These are phyloP conservation scores for Colletotrichum siamense DNA, from an alignment of 2,329 filamentous ascomycete species.

Conservation along the genomic window DNA sequence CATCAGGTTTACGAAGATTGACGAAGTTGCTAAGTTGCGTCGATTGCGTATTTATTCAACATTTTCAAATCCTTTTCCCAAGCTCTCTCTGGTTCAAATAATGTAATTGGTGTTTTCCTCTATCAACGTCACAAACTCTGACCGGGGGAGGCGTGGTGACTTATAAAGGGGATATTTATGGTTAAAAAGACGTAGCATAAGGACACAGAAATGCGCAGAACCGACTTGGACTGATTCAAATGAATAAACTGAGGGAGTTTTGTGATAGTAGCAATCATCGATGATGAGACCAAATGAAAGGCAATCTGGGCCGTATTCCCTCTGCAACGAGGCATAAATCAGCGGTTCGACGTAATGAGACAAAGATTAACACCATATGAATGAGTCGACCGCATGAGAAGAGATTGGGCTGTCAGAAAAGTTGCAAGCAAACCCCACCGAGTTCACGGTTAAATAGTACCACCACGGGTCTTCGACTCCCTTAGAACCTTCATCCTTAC, in stretches of 20 bases:
- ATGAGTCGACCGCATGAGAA: neutral
- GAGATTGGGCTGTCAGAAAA: neutral
- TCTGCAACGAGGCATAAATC: accelerated
- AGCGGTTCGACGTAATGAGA: neutral
- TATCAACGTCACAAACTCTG: neutral
- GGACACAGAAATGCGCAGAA: neutral
- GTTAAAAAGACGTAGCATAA: neutral
- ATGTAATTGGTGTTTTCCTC: accelerated
- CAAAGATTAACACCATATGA: neutral
- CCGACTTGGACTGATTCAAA: neutral
- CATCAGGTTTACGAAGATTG: too few species aligned
- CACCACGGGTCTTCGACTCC: neutral
- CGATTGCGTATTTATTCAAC: neutral
- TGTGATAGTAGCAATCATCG: neutral
- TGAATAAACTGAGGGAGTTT: neutral
- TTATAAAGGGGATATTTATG: neutral
- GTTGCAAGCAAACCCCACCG: neutral
- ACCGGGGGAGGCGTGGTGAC: neutral
- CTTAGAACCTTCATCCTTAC: neutral
- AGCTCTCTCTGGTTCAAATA: neutral
- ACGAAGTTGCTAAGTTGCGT: too few species aligned
- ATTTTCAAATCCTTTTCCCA: neutral
- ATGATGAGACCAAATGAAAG: neutral
- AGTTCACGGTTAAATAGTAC: neutral
- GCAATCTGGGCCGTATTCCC: neutral